Evolutionary conservation across 768 basidiomycete species (phyloP).

Genomic region (Panellus pusillus): DNA sequence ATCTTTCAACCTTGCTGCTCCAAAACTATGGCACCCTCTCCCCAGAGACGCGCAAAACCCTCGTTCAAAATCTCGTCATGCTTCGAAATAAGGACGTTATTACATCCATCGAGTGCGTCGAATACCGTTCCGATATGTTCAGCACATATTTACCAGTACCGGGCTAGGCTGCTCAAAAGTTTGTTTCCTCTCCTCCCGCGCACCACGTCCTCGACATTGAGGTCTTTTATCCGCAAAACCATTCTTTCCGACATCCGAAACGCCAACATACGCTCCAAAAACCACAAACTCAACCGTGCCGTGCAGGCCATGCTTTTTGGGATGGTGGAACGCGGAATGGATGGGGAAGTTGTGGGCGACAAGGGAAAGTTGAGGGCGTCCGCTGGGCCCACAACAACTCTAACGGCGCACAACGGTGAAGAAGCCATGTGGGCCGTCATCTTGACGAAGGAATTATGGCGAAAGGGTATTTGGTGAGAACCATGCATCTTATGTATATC

Average conservation of each 20-base stretch:
- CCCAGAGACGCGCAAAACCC: constrained; percentile 78
- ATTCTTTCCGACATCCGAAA: constrained; percentile 92
- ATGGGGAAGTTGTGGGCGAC: constrained; percentile 75
- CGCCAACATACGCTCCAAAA: constrained; percentile 84
- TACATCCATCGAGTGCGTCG: constrained; percentile 82
- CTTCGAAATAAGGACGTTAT: constrained; percentile 92
- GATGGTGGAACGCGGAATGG: constrained; percentile 94
- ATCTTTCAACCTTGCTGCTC: constrained; percentile 75
- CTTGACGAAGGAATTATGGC: constrained; percentile 91
- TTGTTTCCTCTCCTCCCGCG: constrained; percentile 97
- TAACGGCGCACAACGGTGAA: constrained; percentile 53
- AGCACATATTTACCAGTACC: neutral
- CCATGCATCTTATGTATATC: neutral
- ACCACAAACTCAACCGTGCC: constrained; percentile 94
- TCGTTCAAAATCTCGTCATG: constrained; percentile 92
- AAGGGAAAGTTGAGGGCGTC: constrained; percentile 69
- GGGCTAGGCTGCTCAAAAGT: constrained; percentile 73
- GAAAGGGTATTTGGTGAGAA: constrained; percentile 80
- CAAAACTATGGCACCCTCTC: constrained; percentile 74
- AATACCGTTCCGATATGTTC: constrained; percentile 2
- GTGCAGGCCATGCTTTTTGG: constrained; percentile 95
- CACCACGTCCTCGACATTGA: constrained; percentile 81
- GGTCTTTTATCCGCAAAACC: constrained; percentile 86
- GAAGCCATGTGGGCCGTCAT: constrained; percentile 99
- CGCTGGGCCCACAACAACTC: constrained; percentile 38